phyloP scores from a whole-genome alignment of 805 yeast species.

The Saturnispora sekii region DNA sequence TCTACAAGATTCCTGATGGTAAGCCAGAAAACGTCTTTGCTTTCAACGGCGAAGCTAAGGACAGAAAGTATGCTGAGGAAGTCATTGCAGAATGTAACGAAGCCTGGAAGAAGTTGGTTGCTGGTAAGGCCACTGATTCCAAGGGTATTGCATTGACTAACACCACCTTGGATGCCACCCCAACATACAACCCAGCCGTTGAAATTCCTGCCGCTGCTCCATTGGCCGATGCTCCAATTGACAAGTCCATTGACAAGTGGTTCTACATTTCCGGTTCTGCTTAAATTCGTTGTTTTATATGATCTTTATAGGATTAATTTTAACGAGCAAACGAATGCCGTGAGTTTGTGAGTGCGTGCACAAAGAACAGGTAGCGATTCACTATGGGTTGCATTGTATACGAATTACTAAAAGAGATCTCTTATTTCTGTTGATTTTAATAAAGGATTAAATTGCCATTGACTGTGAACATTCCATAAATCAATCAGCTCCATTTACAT shows the following conservation, averaged over 20 bases:
- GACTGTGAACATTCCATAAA: too few species aligned
- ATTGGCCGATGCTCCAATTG: conserved; percentile 85
- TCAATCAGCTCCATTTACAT: too few species aligned
- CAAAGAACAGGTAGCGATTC: too few species aligned
- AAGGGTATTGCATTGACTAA: conserved; percentile 69
- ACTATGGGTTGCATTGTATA: too few species aligned
- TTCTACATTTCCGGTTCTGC: conserved; percentile 85
- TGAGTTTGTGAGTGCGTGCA: too few species aligned
- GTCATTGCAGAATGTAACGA: conserved; percentile 72
- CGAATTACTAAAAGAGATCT: too few species aligned
- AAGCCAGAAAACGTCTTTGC: conserved; percentile 96
- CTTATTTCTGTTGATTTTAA: too few species aligned
- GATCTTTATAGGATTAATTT: not conserved
- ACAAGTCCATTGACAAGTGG: conserved; percentile 96
- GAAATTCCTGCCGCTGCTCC: conserved; percentile 64
- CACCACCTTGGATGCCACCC: conserved; percentile 54
- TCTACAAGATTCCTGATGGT: conserved; percentile 96
- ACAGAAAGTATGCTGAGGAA: conserved; percentile 77
- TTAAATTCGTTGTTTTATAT: conserved; percentile 15
- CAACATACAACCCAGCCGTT: conserved; percentile 40
- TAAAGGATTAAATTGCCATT: too few species aligned
- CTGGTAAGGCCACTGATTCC: conserved; percentile 47
- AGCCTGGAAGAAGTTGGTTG: conserved; percentile 73
- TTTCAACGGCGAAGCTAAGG: conserved; percentile 88
- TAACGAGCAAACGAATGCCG: too few species aligned